phyloP scores from a whole-genome alignment of 441 rosid species.

The Populus trichocarpa region DNA sequence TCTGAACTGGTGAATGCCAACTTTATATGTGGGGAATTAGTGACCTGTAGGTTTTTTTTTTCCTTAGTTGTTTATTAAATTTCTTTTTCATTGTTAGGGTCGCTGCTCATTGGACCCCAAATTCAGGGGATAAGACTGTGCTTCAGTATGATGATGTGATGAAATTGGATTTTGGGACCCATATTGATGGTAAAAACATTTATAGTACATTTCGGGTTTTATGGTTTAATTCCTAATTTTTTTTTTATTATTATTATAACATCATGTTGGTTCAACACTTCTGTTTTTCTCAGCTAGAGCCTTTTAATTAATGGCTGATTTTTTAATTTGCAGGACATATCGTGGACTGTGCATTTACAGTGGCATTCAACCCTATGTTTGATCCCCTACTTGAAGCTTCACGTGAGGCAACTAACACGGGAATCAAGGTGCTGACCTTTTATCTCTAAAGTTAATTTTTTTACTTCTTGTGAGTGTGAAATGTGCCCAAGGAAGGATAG shows the following conservation, averaged over 20 bases:
- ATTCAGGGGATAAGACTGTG: slow-evolving; percentile 91
- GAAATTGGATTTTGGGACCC: slow-evolving; percentile 98
- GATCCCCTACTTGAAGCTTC: slow-evolving; percentile 94
- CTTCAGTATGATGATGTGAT: slow-evolving; percentile 97
- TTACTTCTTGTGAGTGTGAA: background rate
- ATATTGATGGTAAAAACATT: slow-evolving; percentile 66
- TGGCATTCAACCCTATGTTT: slow-evolving; percentile 93
- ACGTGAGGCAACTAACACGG: slow-evolving; percentile 93
- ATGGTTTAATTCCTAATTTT: background rate
- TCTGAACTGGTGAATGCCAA: slow-evolving; percentile 61
- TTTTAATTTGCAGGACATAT: slow-evolving; percentile 59
- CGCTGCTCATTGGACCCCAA: slow-evolving; percentile 99
- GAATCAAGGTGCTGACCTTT: slow-evolving; percentile 59
- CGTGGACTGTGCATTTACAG: slow-evolving; percentile 92
- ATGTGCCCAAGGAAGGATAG: background rate
- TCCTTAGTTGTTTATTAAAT: slow-evolving; percentile 12
- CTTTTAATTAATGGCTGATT: slow-evolving; percentile 15
- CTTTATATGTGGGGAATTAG: background rate
- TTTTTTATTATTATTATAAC: background rate
- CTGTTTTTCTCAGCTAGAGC: slow-evolving; percentile 8
- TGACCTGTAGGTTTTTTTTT: slow-evolving; percentile 6
- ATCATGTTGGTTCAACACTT: background rate
- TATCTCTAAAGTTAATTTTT: background rate
- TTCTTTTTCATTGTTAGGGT: slow-evolving; percentile 48
- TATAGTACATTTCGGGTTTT: background rate